Base-by-base conservation (phyloP, 805 yeast species). In the Kluyveromyces dobzhanskii region DNA sequence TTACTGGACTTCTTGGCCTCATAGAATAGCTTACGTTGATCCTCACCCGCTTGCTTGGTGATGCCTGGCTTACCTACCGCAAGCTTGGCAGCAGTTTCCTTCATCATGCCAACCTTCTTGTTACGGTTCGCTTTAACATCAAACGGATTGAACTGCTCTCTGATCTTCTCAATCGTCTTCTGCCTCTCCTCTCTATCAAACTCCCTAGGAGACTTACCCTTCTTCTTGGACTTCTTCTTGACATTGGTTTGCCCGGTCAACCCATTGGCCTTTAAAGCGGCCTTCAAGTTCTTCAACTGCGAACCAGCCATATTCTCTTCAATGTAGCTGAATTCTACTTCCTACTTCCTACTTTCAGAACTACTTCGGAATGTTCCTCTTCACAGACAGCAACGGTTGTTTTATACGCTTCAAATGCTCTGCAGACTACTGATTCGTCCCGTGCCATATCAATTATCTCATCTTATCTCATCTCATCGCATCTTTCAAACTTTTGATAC, bases 271-370 rank as follows among this genome's bases (percentile, higher is more conserved):
- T 80, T 80, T 40, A 87, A 65, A 2, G 86, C 77, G 36, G 78
- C 88, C 52, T 82, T 86, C 39, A 87, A 71, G 66, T 76, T 78
- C 58, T 86, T 87, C 46, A 88, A 67, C 66, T 88, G 96, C 12
- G 95, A 85, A 26, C 94, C 94, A 27, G 82, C 90, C 92, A 82
- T 82, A n/a, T n/a, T n/a, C n/a, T n/a, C n/a, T n/a, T n/a, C n/a
- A n/a, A n/a, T n/a, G n/a, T n/a, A n/a, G n/a, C n/a, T n/a, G n/a
- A n/a, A n/a, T n/a, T n/a, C n/a, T n/a, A n/a, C n/a, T n/a, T n/a
- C n/a, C n/a, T n/a, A n/a, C n/a, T n/a, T n/a, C n/a, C n/a, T n/a
- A n/a, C n/a, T n/a, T n/a, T n/a, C n/a, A n/a, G n/a, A n/a, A n/a
- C n/a, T n/a, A n/a, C n/a, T n/a, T n/a, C n/a, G n/a, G n/a, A n/a